Evolutionary conservation across 176 grass and related monocot genomes (phyloP).

Genomic region (Triticum monococcum): DNA sequence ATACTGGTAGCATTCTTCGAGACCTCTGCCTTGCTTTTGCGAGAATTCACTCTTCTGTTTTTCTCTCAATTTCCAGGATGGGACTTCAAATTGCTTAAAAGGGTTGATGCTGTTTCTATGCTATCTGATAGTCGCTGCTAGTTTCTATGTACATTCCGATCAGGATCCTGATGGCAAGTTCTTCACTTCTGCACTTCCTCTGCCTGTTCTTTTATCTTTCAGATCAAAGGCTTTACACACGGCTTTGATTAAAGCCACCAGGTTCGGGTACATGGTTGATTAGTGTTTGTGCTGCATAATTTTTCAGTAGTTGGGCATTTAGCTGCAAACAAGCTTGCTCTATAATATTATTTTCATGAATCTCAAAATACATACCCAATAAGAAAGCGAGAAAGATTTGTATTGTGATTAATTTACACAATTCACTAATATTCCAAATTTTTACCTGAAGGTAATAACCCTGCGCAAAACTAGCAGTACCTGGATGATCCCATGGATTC

Average conservation of each 20-base stretch:
- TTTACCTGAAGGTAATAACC: slow-evolving; percentile 35
- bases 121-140: slow-evolving; percentile 81
- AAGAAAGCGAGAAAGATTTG: neutral
- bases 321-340: neutral
- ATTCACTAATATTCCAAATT: neutral
- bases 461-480: slow-evolving; percentile 29
- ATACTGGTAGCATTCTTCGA: neutral
- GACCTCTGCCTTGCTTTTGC: neutral
- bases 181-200: neutral
- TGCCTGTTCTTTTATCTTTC: neutral
- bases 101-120: slow-evolving; percentile 82
- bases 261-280: neutral
- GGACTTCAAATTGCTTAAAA: slow-evolving; percentile 82
- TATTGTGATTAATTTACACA: neutral
- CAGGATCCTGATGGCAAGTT: slow-evolving; percentile 42
- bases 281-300: neutral
- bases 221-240: neutral
- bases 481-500: slow-evolving; percentile 9
- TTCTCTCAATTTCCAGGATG: slow-evolving; percentile 48
- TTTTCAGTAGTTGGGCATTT: neutral
- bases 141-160: slow-evolving; percentile 79
- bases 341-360: neutral
- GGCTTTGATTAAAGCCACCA: neutral
- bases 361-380: neutral
- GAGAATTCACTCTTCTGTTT: neutral